Base-by-base conservation (phyloP, 768 basidiomycete genomes). In the Tremella mesenterica region DNA sequence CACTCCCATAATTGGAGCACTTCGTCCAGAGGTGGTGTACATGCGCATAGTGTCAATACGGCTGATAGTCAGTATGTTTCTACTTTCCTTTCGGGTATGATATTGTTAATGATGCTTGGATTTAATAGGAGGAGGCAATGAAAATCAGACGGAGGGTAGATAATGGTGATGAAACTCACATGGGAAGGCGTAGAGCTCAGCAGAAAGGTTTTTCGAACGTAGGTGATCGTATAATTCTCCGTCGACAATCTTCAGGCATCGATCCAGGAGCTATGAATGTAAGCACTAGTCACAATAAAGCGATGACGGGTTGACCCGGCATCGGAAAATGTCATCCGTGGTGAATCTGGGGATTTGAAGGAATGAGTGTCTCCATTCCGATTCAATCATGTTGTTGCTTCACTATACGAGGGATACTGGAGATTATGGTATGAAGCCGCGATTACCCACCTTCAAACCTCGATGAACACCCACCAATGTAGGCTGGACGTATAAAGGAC, bases 101-200 rank as follows among this genome's bases (percentile, higher is more conserved):
- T 39, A 21, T 45, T 48, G n/a, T n/a, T n/a, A n/a, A n/a, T n/a
- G n/a, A n/a, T n/a, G n/a, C n/a, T n/a, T n/a, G n/a, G n/a, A n/a
- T n/a, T n/a, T n/a, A n/a, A n/a, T n/a, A n/a, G n/a, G n/a, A n/a
- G n/a, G n/a, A n/a, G n/a, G 29, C 10, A 2, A 16, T 27, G 16
- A 33, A 12, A 29, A 13, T 10, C 33, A 18, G 43, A 23, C 4
- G 4, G 2, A 13, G 43, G 13, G 23, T 44, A 23, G n/a, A n/a
- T 16, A 2, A n/a, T 12, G 34, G 44, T 6, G 8, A 13, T 4
- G 5, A 14, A 23, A 79, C 86, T 54, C 66, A 90, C 91, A 95
- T 41, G 95, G 89, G 69, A 99, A 99, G 2, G 93, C 95, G 71
- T 97, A 97, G 23, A 99, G 81, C 72, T 97, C 92, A 3, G 95